phyloP scores from a whole-genome alignment of 352 stramenopile genomes.

The Phytopythium aichiense region DNA sequence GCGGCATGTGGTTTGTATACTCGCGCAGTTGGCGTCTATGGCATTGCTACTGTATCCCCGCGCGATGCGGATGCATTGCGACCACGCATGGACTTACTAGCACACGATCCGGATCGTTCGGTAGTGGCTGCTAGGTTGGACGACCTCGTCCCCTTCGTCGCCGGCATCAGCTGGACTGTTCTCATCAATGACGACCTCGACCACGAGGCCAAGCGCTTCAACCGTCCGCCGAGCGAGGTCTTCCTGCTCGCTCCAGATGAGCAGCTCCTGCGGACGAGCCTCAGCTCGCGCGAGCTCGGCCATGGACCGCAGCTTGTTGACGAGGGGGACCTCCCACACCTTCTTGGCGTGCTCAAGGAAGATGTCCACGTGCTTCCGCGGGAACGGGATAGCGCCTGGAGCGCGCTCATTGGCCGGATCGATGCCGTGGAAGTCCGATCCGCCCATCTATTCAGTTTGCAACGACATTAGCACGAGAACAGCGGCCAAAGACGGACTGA shows the following conservation, averaged over 20 bases:
- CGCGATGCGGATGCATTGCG: too few relatives aligned
- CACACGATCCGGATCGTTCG: slow-evolving; percentile 16
- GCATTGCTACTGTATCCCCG: background rate
- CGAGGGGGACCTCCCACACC: slow-evolving; percentile 64
- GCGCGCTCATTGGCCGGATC: slow-evolving; percentile 60
- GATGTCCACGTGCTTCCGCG: slow-evolving; percentile 55
- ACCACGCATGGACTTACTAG: background rate
- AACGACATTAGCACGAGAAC: background rate
- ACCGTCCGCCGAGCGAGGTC: slow-evolving; percentile 25
- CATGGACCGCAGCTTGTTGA: slow-evolving; percentile 32
- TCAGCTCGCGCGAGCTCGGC: slow-evolving; percentile 11
- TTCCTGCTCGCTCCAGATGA: slow-evolving; percentile 57
- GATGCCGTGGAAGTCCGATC: slow-evolving; percentile 85
- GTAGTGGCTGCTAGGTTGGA: slow-evolving; percentile 19
- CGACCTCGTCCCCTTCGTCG: background rate
- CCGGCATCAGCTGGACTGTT: background rate
- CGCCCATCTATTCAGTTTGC: slow-evolving; percentile 40
- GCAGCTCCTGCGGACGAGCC: slow-evolving; percentile 23
- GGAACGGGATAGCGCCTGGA: slow-evolving; percentile 74
- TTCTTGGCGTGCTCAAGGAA: slow-evolving; percentile 70
- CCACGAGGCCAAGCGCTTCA: slow-evolving; percentile 21
- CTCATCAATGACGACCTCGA: slow-evolving; percentile 19
- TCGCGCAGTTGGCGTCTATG: background rate
- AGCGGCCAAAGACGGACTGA: background rate
- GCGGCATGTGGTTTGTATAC: background rate